These are phyloP conservation scores for Fusarium bactridioides DNA, from an alignment of 2,329 filamentous ascomycete species.

Conservation along the genomic window DNA sequence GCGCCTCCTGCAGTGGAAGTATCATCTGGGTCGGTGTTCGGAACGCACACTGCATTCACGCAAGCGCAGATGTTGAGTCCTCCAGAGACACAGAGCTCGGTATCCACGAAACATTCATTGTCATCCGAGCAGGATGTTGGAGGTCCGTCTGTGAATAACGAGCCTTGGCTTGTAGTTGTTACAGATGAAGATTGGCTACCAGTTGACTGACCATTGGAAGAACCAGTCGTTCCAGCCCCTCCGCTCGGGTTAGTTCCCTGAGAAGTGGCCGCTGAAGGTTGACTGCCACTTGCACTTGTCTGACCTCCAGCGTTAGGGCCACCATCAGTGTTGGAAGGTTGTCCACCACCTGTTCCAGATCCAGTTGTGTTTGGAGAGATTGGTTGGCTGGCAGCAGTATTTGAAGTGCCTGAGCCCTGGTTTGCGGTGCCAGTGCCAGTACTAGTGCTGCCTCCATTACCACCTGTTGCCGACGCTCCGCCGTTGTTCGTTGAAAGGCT, in stretches of 20 bases:
- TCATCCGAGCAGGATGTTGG: slow-evolving; percentile 2
- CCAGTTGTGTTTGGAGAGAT: not conserved
- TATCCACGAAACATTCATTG: not conserved
- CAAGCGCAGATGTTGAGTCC: slow-evolving; percentile 14
- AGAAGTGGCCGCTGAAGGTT: not conserved
- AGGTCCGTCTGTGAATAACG: not conserved
- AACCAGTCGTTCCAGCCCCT: not conserved
- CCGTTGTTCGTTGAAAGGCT: not conserved
- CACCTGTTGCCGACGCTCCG: not conserved
- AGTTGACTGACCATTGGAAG: not conserved
- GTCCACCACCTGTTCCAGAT: not conserved
- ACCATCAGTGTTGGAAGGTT: not conserved
- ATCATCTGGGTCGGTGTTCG: not conserved
- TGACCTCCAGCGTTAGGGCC: not conserved
- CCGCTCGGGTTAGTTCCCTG: not conserved
- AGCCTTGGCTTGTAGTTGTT: not conserved
- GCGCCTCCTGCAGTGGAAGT: not conserved
- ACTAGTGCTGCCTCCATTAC: not conserved
- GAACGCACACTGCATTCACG: not conserved
- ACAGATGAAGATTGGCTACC: not conserved
- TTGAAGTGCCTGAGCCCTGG: not conserved
- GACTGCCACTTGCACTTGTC: not conserved
- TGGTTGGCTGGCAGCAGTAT: not conserved
- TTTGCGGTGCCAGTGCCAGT: not conserved
- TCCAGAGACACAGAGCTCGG: not conserved